Evolutionary conservation across 2,329 filamentous ascomycete genomes (phyloP).

Genomic region (Tothia fuscella): DNA sequence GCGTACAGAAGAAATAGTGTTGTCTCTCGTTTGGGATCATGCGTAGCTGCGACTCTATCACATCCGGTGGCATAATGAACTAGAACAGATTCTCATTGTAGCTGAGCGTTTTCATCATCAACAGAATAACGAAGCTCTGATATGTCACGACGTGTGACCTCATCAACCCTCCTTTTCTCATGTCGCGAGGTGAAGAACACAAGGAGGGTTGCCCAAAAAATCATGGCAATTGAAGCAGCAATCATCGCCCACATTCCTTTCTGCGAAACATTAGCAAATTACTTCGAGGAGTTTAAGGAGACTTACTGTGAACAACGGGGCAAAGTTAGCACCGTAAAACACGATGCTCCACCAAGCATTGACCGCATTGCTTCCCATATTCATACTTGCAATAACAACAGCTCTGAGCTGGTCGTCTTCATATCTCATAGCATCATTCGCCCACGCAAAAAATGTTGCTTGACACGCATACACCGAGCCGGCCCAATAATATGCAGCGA

Average conservation of each 20-base stretch:
- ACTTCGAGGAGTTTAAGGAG: slow-evolving; percentile 5
- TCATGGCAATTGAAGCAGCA: slow-evolving; percentile 46
- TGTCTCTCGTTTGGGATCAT: too few relatives aligned
- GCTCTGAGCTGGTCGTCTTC: slow-evolving; percentile 52
- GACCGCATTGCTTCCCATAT: slow-evolving; percentile 53
- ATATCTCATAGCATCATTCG: slow-evolving; percentile 55
- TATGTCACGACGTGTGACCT: neutral
- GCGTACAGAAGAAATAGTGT: too few relatives aligned
- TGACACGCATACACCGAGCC: slow-evolving; percentile 61
- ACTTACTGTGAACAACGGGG: slow-evolving; percentile 52
- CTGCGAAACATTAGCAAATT: slow-evolving; percentile 20
- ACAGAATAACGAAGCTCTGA: too few relatives aligned
- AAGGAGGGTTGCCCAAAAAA: slow-evolving; percentile 46
- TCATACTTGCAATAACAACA: slow-evolving; percentile 62
- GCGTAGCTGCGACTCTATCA: too few relatives aligned
- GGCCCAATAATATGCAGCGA: slow-evolving; percentile 59
- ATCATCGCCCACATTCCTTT: slow-evolving; percentile 68
- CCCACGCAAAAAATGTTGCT: slow-evolving; percentile 65
- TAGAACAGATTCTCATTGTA: too few relatives aligned
- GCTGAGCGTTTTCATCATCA: too few relatives aligned
- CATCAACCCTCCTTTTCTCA: slow-evolving; percentile 21
- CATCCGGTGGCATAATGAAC: too few relatives aligned
- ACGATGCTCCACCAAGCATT: slow-evolving; percentile 65
- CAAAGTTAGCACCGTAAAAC: slow-evolving; percentile 56
- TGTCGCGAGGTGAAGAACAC: slow-evolving; percentile 33